phyloP scores from a whole-genome alignment of 176 grass and related monocot species.

The Pontederia crassipes region DNA sequence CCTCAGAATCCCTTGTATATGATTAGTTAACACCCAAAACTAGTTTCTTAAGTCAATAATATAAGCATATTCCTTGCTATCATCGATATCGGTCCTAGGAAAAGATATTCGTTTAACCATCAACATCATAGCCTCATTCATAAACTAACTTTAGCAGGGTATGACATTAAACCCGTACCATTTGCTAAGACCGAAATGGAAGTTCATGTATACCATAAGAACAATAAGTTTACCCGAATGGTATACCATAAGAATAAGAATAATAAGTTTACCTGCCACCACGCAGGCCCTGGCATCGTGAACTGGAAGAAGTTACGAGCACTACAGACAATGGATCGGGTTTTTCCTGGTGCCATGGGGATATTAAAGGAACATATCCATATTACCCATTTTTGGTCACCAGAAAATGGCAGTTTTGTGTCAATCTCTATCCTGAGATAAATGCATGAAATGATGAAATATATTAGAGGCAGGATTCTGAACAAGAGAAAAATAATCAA shows the following conservation, averaged over 20 bases:
- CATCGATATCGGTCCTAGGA: too few species aligned
- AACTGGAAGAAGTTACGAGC: slow-evolving; percentile 95
- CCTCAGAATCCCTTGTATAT: too few species aligned
- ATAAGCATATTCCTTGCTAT: too few species aligned
- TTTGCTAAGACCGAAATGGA: too few species aligned
- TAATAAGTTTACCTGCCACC: slow-evolving; percentile 69
- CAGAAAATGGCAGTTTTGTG: slow-evolving; percentile 79
- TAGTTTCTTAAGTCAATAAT: too few species aligned
- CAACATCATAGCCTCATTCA: too few species aligned
- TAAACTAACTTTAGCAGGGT: too few species aligned
- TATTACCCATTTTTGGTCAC: slow-evolving; percentile 96
- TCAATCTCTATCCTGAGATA: slow-evolving; percentile 85
- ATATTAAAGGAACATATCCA: slow-evolving; percentile 99
- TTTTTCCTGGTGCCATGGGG: slow-evolving; percentile 94
- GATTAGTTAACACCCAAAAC: too few species aligned
- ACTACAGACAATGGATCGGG: slow-evolving; percentile 91
- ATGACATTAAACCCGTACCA: too few species aligned
- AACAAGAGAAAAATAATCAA: too few species aligned
- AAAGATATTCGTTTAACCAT: too few species aligned
- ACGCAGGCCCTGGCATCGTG: slow-evolving; percentile 77
- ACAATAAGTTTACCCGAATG: neutral
- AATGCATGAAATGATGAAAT: slow-evolving; percentile 6
- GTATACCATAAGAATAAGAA: neutral
- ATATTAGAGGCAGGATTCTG: neutral
- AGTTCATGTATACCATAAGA: neutral